Percentiles rank a stretch among this genome's conserved stretches.
Conservation (phyloP, 106 monocot species). For the Chionographis japonica region DNA sequence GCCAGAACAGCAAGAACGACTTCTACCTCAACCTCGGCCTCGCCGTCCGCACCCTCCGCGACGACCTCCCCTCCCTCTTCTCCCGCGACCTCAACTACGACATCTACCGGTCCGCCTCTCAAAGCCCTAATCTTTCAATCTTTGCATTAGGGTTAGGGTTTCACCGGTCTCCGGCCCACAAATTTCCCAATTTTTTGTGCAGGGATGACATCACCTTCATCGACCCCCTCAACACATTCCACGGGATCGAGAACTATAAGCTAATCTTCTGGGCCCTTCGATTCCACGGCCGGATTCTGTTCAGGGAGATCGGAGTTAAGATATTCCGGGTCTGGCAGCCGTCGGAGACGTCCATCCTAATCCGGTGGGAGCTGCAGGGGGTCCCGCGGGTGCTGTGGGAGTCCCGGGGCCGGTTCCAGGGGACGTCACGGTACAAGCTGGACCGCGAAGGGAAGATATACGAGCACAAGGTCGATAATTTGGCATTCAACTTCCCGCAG, state of each 20-base stretch:
- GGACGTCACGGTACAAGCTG: slow-evolving; percentile 83
- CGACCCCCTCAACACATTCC: slow-evolving; percentile 80
- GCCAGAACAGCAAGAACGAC: slow-evolving; percentile 31
- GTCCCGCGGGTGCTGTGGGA: slow-evolving; percentile 92
- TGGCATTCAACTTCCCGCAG: slow-evolving; percentile 69
- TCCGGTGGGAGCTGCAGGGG: slow-evolving; percentile 73
- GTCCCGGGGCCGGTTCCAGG: slow-evolving; percentile 64
- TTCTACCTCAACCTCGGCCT: slow-evolving; percentile 88
- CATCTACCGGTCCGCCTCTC: slow-evolving; percentile 65
- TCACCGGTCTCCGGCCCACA: neutral
- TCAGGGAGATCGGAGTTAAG: slow-evolving; percentile 58
- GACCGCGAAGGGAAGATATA: slow-evolving; percentile 93
- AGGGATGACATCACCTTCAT: slow-evolving; percentile 84
- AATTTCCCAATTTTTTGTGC: neutral
- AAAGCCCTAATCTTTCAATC: neutral
- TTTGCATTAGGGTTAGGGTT: neutral
- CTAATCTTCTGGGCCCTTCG: slow-evolving; percentile 85
- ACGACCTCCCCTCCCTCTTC: slow-evolving; percentile 79
- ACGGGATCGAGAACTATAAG: slow-evolving; percentile 75
- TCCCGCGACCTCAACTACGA: slow-evolving; percentile 73
- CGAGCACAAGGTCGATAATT: slow-evolving; percentile 86
- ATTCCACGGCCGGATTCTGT: slow-evolving; percentile 77
- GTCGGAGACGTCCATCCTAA: slow-evolving; percentile 64
- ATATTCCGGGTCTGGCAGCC: slow-evolving; percentile 82
- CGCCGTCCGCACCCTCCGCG: slow-evolving; percentile 83